Conservation (phyloP, 192 early-diverging fungal species). For the Hyaloraphidium curvatum region DNA sequence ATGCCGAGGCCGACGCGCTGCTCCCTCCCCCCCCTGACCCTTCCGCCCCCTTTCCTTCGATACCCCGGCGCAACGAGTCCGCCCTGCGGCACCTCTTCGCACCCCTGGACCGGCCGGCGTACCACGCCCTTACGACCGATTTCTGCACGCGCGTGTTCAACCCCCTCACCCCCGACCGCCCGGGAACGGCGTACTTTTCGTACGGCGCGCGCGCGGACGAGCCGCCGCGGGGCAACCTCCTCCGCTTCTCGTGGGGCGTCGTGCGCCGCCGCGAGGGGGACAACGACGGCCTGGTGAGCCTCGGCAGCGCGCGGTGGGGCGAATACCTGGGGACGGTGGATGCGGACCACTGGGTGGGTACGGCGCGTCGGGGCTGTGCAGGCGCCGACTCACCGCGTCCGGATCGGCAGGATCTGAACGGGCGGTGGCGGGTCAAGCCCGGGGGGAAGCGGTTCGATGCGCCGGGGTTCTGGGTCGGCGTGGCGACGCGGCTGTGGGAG, state of each 20-base stretch:
- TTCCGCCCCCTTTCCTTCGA: not conserved
- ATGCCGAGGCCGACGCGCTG: not conserved
- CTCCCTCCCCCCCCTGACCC: not conserved
- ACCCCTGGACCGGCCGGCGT: constrained; percentile 70
- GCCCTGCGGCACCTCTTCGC: constrained; percentile 10
- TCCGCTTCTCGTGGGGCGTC: constrained; percentile 60
- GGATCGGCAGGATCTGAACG: too few relatives aligned
- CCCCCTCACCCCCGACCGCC: constrained; percentile 58
- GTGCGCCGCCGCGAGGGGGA: constrained; percentile 59
- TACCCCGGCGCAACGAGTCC: constrained; percentile 6
- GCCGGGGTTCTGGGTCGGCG: too few relatives aligned
- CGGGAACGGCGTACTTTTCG: constrained; percentile 56
- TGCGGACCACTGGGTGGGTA: too few relatives aligned
- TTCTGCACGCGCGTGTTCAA: constrained; percentile 78
- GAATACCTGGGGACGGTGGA: too few relatives aligned
- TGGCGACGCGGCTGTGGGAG: too few relatives aligned
- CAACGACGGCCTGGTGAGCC: constrained; percentile 82
- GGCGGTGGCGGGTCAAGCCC: too few relatives aligned
- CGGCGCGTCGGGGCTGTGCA: too few relatives aligned
- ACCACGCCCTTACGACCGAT: constrained; percentile 72
- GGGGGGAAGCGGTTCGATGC: too few relatives aligned
- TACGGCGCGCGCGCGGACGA: constrained; percentile 55
- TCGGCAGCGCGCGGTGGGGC: constrained; percentile 74
- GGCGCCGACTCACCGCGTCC: too few relatives aligned
- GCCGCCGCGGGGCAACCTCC: constrained; percentile 42